Base-by-base conservation (phyloP, 2,329 filamentous ascomycete species). In the Diaporthe citri region DNA sequence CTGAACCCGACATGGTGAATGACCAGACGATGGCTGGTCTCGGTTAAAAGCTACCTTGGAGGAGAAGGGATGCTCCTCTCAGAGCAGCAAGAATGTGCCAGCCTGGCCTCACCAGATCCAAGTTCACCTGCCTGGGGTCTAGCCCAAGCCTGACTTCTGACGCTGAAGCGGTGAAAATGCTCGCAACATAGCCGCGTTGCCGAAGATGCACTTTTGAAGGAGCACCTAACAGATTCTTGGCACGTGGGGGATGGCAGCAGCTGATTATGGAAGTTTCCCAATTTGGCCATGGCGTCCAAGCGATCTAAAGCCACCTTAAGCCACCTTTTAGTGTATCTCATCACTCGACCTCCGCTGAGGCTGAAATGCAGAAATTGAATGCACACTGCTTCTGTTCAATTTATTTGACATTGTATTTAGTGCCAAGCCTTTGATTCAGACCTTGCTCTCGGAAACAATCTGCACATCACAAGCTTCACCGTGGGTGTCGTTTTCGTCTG, bases 241-340 rank as follows among this genome's bases (percentile, higher is more conserved):
- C 46, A 51, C 46, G 46, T 51, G 8, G 46, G 46, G 22, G 22
- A 51, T 51, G 7, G 46, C 46, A 51, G 46, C 46, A 51, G 46
- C 15, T 73, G 74, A 80, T 0, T 82, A 20, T 22, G 20, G 12
- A 51, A 51, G 46, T 51, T 51, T 51, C 46, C 22, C 22, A 51
- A n/a, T 25, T 22, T 12, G 46, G 46, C 46, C 46, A 51, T 51
- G n/a, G 46, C 22, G 22, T 51, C 46, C n/a, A 51, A 51, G 46
- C 46, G 22, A 51, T 51, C 22, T 10, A 4, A 51, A 25, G 46
- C 46, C 22, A 51, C 46, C 46, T 51, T 3, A 51, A 51, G 46
- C 46, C 46, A 25, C 46, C 22, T 51, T 51, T 8, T 8, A 9
- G 46, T 51, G 22, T 51, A 12, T 51, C 46, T 51, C 22, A 51